Base-by-base conservation (phyloP, 495 filamentous ascomycete species). In the Aspergillus sclerotioniger region DNA sequence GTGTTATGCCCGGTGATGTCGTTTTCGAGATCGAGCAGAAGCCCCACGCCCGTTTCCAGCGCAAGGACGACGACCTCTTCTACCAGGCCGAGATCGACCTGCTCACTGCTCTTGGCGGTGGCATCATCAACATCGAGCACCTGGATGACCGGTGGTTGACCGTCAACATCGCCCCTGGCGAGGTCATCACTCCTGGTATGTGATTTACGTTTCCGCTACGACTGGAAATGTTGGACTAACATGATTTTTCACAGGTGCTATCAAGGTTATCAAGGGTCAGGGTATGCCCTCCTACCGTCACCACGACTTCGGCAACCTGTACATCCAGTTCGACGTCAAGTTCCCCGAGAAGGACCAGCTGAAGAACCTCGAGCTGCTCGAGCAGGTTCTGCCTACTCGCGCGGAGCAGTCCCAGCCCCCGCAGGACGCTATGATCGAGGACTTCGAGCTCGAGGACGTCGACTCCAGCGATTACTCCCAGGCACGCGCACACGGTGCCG, bases 11-110 rank as follows among this genome's bases (percentile, higher is more conserved):
- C 19, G 94, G 95, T 51, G 95, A 98, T 67, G 95, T 98, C 48
- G 86, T 94, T 47, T 99, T 99, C 67, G 90, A 96, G 73, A 98
- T 98, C 61, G 92, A 97, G 74, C 91, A 96, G 80, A 98, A 98
- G 84, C 91, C 93, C 20, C 95, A 98, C 76, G 62, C 88, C 25
- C 86, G 94, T 53, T 99, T 99, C 81, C 91, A 93, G 70, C 89
- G 94, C 65, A 95, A 94, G 73, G 90, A 92, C 39, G 94, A 99
- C 67, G 94, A 99, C 66, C 82, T 99, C 28, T 92, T 96, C 76
- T 98, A 91, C 79, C 89, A 93, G 31, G 89, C 90, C 54, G 90
- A 98, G 67, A 95, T 99, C 61, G 94, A 99, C 61, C 87, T 99
- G 29, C 86, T 98, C 47, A 99, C 93, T 19, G 94, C 94, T 45